Evolutionary conservation across 2,329 filamentous ascomycete genomes (phyloP).

Genomic region (Orbilia brochopaga): DNA sequence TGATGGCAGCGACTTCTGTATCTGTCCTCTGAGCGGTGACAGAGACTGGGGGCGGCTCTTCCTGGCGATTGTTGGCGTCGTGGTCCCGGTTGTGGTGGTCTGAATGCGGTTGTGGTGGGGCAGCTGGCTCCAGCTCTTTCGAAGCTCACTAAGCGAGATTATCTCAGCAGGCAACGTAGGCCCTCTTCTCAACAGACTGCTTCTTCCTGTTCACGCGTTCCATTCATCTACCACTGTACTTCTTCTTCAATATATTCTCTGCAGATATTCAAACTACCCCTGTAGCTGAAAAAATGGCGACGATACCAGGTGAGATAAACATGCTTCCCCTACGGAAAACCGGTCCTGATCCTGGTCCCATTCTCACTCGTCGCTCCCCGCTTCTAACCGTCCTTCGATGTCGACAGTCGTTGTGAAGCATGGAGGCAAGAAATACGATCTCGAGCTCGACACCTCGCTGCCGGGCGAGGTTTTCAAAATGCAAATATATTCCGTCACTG

Average conservation of each 20-base stretch:
- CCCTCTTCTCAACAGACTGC: not conserved
- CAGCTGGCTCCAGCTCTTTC: not conserved
- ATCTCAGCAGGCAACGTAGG: not conserved
- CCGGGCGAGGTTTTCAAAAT: conserved; percentile 94
- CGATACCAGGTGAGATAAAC: conserved; percentile 34
- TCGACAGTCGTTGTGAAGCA: conserved; percentile 85
- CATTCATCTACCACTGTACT: conserved; percentile 2
- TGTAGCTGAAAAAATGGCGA: conserved; percentile 27
- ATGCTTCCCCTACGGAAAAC: not conserved
- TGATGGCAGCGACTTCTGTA: conserved; percentile 6
- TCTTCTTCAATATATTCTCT: not conserved
- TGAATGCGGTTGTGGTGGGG: conserved; percentile 2
- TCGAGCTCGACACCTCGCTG: conserved; percentile 83
- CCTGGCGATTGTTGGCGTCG: conserved; percentile 1
- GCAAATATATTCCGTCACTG: conserved; percentile 92
- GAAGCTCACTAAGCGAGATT: conserved; percentile 1
- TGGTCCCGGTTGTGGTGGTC: not conserved
- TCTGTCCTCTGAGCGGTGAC: not conserved
- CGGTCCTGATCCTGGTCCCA: not conserved
- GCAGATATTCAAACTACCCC: not conserved
- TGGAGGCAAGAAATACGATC: conserved; percentile 90
- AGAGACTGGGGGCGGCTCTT: not conserved
- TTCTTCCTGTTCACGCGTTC: not conserved
- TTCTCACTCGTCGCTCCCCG: not conserved
- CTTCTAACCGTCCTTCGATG: conserved; percentile 2